Base-by-base conservation (phyloP, 2,329 filamentous ascomycete genomes). In the Talaromyces funiculosus region DNA sequence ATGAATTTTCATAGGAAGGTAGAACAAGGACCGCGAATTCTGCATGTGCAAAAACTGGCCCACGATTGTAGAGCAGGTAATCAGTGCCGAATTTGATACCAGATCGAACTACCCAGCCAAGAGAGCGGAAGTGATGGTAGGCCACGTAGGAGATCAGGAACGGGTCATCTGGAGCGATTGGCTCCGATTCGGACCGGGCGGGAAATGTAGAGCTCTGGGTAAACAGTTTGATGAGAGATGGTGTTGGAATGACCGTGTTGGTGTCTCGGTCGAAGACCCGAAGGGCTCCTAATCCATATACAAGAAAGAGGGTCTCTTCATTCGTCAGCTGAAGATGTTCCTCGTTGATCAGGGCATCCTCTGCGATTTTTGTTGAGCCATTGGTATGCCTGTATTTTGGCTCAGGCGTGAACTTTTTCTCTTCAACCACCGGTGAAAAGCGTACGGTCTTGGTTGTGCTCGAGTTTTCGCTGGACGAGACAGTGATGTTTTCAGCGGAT, bases 71-170 rank as follows among this genome's bases (percentile, higher is more conserved):
- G 7, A 99, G 83, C n/a, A 99, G 79, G 79, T 90, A 97, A 73
- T 99, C 94, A 9, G 92, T 90, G 22, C 90, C 90, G 68, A 99
- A 99, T 71, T 99, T 99, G 72, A 96, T 87, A 37, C 94, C 95
- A 4, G 90, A 86, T 14, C 95, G 88, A 0, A 95, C 89, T 1
- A 97, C 90, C 93, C 94, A 99, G 24, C 94, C 94, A 0, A 97
- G 81, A 0, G 92, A 96, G 38, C 94, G 88, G 77, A 96, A 99
- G 72, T 99, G 93, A 71, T 99, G 94, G 73, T 96, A 99, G 18
- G 90, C 90, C 12, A 86, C 86, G 69, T 97, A 99, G 61, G 90
- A 87, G 0, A 96, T 73, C 20, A 97, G 78, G 73, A 99, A 99
- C 0, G 85, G 83, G 68, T 96, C 90, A 72, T 96, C 91, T 0